These are phyloP conservation scores for Monilinia laxa DNA, from an alignment of 2,329 filamentous ascomycete genomes.

Conservation along the genomic window DNA sequence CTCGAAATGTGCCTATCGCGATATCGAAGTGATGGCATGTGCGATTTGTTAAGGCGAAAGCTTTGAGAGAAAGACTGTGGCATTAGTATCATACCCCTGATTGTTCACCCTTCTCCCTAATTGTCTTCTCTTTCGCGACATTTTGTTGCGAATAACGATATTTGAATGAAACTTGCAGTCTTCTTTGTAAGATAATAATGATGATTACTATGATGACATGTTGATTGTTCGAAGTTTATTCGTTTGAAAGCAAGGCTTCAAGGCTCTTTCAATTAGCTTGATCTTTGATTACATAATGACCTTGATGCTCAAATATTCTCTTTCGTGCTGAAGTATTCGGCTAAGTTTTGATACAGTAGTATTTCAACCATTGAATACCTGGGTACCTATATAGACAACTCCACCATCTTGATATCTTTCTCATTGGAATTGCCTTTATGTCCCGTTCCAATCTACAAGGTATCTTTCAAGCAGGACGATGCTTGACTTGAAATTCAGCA, in stretches of 20 bases:
- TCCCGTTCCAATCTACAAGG: background rate
- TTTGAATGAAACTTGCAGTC: background rate
- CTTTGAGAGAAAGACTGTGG: background rate
- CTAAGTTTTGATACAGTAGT: background rate
- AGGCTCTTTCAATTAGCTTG: background rate
- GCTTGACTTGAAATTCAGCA: background rate
- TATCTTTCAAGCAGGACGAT: background rate
- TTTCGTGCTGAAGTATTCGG: background rate
- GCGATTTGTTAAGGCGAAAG: conserved; percentile 11
- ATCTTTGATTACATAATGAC: background rate
- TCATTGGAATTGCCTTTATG: background rate
- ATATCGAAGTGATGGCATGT: conserved; percentile 15
- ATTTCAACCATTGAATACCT: background rate
- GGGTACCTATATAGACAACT: background rate
- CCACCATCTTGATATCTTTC: background rate
- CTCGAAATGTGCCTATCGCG: conserved; percentile 8
- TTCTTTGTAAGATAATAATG: background rate
- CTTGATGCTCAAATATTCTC: background rate
- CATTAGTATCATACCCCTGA: background rate
- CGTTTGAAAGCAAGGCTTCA: conserved; percentile 6
- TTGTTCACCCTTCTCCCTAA: background rate
- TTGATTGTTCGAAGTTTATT: conserved; percentile 7
- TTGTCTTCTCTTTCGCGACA: background rate
- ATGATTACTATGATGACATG: background rate
- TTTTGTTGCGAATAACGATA: background rate